These are phyloP conservation scores for Akanthomyces lecanii DNA, from an alignment of 2,329 filamentous ascomycete genomes.

Conservation along the genomic window DNA sequence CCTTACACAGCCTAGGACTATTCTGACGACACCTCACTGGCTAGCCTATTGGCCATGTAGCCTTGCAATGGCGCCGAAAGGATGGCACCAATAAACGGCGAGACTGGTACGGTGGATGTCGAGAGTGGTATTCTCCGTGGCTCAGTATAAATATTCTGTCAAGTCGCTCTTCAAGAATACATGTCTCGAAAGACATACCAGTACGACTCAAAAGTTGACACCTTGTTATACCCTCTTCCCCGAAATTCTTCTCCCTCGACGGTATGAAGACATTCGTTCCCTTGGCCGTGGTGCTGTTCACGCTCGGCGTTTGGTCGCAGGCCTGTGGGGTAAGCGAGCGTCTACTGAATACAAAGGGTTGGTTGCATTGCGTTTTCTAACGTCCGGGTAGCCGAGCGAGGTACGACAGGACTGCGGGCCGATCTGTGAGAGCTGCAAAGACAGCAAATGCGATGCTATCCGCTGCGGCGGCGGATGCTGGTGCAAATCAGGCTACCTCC, in stretches of 20 bases:
- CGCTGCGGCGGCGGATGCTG: slow-evolving; percentile 8
- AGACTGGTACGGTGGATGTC: background rate
- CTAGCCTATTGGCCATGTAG: background rate
- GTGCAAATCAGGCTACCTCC: background rate
- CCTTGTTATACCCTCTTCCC: no score
- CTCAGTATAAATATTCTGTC: no score
- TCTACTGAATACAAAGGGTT: background rate
- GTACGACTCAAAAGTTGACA: background rate
- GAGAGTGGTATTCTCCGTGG: background rate
- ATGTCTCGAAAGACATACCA: no score
- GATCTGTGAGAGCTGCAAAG: background rate
- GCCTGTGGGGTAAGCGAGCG: background rate
- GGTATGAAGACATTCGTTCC: background rate
- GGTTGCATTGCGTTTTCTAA: background rate
- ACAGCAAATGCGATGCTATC: background rate
- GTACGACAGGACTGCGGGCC: slow-evolving; percentile 7
- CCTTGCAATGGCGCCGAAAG: background rate
- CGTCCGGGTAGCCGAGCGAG: background rate
- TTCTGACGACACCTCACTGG: background rate
- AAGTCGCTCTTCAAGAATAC: no score
- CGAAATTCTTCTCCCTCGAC: no score
- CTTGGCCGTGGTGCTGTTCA: background rate
- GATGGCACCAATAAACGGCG: background rate
- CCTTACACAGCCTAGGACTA: background rate
- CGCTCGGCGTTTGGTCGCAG: slow-evolving; percentile 5